phyloP scores from a whole-genome alignment of 208 protist species.

The Leishmania arabica region DNA sequence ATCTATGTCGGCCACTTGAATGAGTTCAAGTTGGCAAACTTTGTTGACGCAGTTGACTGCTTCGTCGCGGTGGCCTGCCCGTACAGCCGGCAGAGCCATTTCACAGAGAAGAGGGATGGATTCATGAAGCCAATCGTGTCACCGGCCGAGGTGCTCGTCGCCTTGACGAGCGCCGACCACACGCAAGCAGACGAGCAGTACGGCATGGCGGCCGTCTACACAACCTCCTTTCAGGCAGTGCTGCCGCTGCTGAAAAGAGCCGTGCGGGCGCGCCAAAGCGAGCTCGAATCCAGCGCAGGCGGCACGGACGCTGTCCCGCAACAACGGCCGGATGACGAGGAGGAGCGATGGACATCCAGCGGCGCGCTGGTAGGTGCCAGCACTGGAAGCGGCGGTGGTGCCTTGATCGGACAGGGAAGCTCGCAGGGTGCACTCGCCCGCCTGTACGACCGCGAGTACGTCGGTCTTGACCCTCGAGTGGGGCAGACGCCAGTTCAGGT shows the following conservation, averaged over 20 bases:
- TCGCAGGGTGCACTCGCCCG: constrained; percentile 56
- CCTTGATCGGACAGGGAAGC: constrained; percentile 21
- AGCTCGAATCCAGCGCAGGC: neutral
- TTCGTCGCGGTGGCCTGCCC: constrained; percentile 89
- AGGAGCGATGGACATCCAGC: constrained; percentile 16
- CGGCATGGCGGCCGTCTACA: constrained; percentile 62
- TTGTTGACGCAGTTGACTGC: constrained; percentile 88
- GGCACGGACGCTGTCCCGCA: constrained; percentile 2
- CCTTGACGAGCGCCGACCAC: constrained; percentile 46
- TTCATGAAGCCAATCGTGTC: constrained; percentile 91
- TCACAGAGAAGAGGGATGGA: constrained; percentile 68
- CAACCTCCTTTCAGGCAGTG: constrained; percentile 58
- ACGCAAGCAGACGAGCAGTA: constrained; percentile 38
- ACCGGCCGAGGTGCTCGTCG: constrained; percentile 83
- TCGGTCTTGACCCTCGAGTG: constrained; percentile 73
- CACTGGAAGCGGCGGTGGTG: constrained; percentile 11
- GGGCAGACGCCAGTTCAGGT: constrained; percentile 81
- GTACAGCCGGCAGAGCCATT: constrained; percentile 76
- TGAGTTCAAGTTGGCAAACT: constrained; percentile 93
- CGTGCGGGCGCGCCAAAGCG: constrained; percentile 4
- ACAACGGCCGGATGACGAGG: neutral
- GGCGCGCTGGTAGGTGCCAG: constrained; percentile 27
- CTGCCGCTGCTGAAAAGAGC: constrained; percentile 30
- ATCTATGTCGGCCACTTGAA: constrained; percentile 93
- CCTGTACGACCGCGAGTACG: constrained; percentile 72